phyloP scores from a whole-genome alignment of 768 basidiomycete genomes.

The Kwoniella bestiolae region DNA sequence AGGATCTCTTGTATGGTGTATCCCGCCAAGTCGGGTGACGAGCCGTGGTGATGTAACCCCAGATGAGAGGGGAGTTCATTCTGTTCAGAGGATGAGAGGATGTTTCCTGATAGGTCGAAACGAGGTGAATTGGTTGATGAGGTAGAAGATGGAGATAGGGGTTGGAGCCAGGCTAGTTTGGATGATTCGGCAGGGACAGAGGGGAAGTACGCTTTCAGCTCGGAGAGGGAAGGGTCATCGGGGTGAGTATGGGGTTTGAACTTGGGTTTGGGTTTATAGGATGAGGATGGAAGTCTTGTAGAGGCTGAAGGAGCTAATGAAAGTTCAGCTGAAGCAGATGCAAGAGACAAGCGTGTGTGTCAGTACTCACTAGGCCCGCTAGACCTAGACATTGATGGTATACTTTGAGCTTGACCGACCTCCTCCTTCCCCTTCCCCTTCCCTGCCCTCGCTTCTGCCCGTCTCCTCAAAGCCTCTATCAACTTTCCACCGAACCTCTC shows the following conservation, averaged over 20 bases:
- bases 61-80: slow-evolving; percentile 75
- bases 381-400: neutral
- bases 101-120: slow-evolving; percentile 72
- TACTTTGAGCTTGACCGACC: neutral
- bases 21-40: slow-evolving; percentile 72
- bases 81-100: slow-evolving; percentile 66
- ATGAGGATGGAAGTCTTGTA: neutral
- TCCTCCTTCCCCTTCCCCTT: slow-evolving; percentile 10
- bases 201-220: slow-evolving; percentile 65
- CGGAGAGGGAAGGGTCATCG: slow-evolving; percentile 18
- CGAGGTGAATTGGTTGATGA: slow-evolving; percentile 58
- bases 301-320: neutral
- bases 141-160: slow-evolving; percentile 25
- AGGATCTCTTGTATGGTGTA: slow-evolving; percentile 88
- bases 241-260: neutral
- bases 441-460: slow-evolving; percentile 29
- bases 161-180: slow-evolving; percentile 79
- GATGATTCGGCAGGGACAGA: slow-evolving; percentile 70
- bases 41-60: slow-evolving; percentile 89
- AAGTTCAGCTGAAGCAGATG: neutral
- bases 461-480: slow-evolving; percentile 30
- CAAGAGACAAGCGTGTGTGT: slow-evolving; percentile 1
- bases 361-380: neutral
- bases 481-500: slow-evolving; percentile 37
- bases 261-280: neutral